Percentiles rank a stretch among this genome's conserved stretches.
Evolutionary conservation across 768 basidiomycete genomes (phyloP).

Genomic region (Paxillus ammoniavirescens): DNA sequence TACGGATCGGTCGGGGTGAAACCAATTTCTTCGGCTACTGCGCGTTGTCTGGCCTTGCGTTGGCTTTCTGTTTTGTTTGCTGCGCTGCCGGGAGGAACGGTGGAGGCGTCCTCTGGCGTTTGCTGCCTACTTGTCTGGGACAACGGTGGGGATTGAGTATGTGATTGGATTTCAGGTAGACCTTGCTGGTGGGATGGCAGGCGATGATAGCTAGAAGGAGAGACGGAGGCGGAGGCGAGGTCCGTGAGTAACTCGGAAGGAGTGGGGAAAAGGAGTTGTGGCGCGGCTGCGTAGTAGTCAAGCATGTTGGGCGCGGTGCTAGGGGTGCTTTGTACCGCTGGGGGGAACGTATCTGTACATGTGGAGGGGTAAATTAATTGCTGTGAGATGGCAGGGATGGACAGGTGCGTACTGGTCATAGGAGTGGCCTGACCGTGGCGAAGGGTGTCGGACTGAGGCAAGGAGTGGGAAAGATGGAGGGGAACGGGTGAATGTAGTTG

Average conservation of each 20-base stretch:
- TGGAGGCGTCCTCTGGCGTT: slow-evolving; percentile 5
- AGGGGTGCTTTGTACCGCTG: background rate
- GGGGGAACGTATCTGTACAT: slow-evolving; percentile 1
- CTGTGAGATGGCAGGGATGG: slow-evolving; percentile 6
- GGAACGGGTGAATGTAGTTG: slow-evolving; percentile 33
- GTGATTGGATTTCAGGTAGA: slow-evolving; percentile 3
- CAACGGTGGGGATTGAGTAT: slow-evolving; percentile 7
- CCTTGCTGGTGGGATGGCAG: slow-evolving; percentile 1
- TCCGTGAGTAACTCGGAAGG: slow-evolving; percentile 62
- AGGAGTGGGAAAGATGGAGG: slow-evolving; percentile 17
- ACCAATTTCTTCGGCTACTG: slow-evolving; percentile 52
- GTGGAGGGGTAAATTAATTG: slow-evolving; percentile 14
- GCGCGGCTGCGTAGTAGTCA: slow-evolving; percentile 20
- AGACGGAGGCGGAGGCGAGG: slow-evolving; percentile 18
- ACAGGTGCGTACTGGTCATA: slow-evolving; percentile 1
- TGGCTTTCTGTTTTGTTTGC: slow-evolving; percentile 44
- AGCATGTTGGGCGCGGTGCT: slow-evolving; percentile 4
- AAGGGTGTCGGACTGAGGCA: background rate
- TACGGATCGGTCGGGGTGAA: slow-evolving; percentile 64
- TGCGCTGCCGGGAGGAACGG: background rate
- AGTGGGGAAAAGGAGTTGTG: slow-evolving; percentile 54
- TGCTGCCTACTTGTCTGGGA: slow-evolving; percentile 8
- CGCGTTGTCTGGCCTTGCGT: slow-evolving; percentile 58
- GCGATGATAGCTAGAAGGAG: background rate
- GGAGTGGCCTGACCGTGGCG: slow-evolving; percentile 8